phyloP scores from a whole-genome alignment of 257 asterid genomes.

The Nicotiana otophora region DNA sequence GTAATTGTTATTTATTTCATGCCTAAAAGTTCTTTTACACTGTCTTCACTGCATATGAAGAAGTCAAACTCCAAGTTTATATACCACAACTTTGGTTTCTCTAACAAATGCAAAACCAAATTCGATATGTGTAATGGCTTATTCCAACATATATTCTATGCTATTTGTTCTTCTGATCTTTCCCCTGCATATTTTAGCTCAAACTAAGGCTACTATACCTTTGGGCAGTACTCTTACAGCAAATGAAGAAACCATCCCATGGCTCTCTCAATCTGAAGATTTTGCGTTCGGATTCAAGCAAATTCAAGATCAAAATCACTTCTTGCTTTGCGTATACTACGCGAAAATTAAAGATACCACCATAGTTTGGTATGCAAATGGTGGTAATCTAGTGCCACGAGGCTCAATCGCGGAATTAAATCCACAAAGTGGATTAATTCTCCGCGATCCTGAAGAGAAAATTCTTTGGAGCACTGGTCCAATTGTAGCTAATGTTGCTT shows the following conservation, averaged over 20 bases:
- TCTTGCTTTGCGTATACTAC: conserved; percentile 47
- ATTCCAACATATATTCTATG: not conserved
- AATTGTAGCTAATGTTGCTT: conserved; percentile 12
- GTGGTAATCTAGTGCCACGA: conserved; percentile 23
- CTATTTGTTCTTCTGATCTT: conserved; percentile 8
- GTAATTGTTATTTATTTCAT: not conserved
- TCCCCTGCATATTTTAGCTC: conserved; percentile 19
- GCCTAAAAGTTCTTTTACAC: too few species aligned
- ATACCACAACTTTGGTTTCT: not conserved
- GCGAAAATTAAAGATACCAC: conserved; percentile 37
- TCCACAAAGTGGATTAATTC: conserved; percentile 28
- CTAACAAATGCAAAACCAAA: not conserved
- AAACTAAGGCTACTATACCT: conserved; percentile 16
- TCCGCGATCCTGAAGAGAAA: conserved; percentile 28
- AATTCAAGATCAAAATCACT: conserved; percentile 22
- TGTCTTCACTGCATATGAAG: not conserved
- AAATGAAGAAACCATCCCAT: conserved; percentile 22
- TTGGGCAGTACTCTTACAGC: conserved; percentile 35
- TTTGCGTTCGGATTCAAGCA: conserved; percentile 53
- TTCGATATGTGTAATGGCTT: conserved; percentile 8
- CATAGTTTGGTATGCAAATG: conserved; percentile 41
- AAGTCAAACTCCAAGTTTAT: not conserved
- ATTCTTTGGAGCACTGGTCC: conserved; percentile 17
- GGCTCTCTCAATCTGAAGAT: conserved; percentile 49
- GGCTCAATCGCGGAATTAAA: conserved; percentile 33